Evolutionary conservation across 2,329 filamentous ascomycete genomes (phyloP), one percentile per base, ranked within the genome.

Genomic region (Ceratocystis cacaofunesta): DNA sequence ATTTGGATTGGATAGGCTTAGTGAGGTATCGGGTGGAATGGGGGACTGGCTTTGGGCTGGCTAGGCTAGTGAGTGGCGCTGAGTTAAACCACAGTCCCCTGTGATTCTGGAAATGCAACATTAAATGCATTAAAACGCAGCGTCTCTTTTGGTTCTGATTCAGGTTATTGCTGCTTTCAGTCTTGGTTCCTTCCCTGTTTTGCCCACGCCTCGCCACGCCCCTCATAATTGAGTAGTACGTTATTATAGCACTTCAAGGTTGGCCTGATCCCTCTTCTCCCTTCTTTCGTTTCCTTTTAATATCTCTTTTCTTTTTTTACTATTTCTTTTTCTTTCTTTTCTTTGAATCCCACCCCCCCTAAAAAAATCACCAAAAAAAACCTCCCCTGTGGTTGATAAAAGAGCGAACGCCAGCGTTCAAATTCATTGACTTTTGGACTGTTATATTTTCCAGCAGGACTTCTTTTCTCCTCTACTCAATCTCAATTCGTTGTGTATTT

Each of bases 391-490:
- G 58, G 61, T 62, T 62, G 60, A 62, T 58, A 63, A 44, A 58
- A 32, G 52, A 41, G 43, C 63, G 55, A 63, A 44, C 60, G 46
- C 57, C 44, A 50, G 58, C 36, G 46, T 48, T 60, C 63, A 58
- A 19, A 58, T 64, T 50, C 30, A 55, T 50, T 36, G 52, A 48
- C 32, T 60, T 46, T 64, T 64, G 57, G 55, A 63, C 65, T 67
- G 65, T 67, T 52, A 43, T 64, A 22, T 64, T 57, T 41, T 64
- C 65, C 65, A 62, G 65, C 62, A 66, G 64, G 12, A 41, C 43
- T 43, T 52, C 32, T 61, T 43, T 63, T 60, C 57, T 61, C 58
- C 55, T 55, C 46, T 58, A 62, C 46, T 55, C 52, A 41, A 60
- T 61, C 44, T 60, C 46, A 64, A 55, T 55, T 58, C 19, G 22